A percentile compares a stretch with the other conserved stretches of the same genome.
Evolutionary conservation across 257 asterid species (phyloP).

Genomic region (Solanum dulcamara): DNA sequence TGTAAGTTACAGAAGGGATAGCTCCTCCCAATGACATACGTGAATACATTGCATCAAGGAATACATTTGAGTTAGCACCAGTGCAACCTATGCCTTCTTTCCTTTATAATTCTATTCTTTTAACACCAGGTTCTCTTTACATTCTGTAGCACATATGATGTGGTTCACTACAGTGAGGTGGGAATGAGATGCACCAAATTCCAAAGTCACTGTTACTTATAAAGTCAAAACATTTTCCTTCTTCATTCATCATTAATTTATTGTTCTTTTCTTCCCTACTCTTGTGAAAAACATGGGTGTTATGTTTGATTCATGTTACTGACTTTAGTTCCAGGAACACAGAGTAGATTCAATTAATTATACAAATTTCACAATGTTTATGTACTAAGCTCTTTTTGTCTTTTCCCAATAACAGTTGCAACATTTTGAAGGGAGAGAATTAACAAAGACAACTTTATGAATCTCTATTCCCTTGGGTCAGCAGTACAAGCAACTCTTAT

Average conservation of each 20-base stretch:
- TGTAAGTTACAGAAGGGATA: neutral
- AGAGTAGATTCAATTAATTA: neutral
- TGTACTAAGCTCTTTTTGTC: neutral
- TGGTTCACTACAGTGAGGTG: neutral
- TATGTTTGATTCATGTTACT: neutral
- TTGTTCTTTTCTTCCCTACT: neutral
- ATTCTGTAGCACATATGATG: neutral
- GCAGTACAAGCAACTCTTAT: neutral
- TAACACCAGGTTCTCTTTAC: neutral
- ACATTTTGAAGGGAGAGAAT: neutral
- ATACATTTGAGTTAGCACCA: neutral
- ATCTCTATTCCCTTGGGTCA: neutral
- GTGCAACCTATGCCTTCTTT: neutral
- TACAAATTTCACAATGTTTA: neutral
- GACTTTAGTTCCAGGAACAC: neutral
- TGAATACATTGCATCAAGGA: neutral
- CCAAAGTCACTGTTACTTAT: neutral
- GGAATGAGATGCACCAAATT: neutral
- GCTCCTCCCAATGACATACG: neutral
- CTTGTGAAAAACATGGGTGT: neutral
- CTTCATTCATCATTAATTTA: neutral
- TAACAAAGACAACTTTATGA: neutral
- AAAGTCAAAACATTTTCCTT: neutral
- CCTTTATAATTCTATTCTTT: neutral
- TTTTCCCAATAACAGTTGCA: neutral